These are phyloP conservation scores for Candida suzukii DNA, from an alignment of 805 yeast genomes.

Conservation along the genomic window DNA sequence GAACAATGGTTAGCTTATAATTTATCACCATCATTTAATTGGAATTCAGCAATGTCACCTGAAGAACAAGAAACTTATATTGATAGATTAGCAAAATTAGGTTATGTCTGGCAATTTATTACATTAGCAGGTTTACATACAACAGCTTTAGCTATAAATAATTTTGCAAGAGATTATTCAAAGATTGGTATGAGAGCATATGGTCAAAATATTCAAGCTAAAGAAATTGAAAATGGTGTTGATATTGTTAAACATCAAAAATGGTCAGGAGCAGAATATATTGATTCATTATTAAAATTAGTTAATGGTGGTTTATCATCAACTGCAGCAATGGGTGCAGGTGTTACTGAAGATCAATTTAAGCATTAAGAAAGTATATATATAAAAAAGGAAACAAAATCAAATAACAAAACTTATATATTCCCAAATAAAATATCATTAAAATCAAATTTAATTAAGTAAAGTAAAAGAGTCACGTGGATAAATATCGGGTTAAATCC, in stretches of 20 bases:
- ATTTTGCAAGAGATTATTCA: slow-evolving; percentile 72
- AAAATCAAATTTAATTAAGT: too few relatives aligned
- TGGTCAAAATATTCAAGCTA: slow-evolving; percentile 79
- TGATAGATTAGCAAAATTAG: slow-evolving; percentile 75
- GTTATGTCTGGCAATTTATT: slow-evolving; percentile 96
- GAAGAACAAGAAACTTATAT: slow-evolving; percentile 89
- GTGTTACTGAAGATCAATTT: slow-evolving; percentile 97
- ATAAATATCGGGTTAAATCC: too few relatives aligned
- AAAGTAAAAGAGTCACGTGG: too few relatives aligned
- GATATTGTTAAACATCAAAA: slow-evolving; percentile 97
- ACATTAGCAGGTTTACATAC: slow-evolving; percentile 96
- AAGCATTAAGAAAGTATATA: slow-evolving; percentile 33
- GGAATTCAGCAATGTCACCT: slow-evolving; percentile 89
- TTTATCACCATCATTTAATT: slow-evolving; percentile 95
- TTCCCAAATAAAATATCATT: too few relatives aligned
- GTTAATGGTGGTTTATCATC: slow-evolving; percentile 92
- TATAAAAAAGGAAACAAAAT: too few relatives aligned
- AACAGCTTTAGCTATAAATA: slow-evolving; percentile 85
- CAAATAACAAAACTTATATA: too few relatives aligned
- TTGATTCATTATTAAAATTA: slow-evolving; percentile 82
- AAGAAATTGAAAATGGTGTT: slow-evolving; percentile 81
- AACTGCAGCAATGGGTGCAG: slow-evolving; percentile 98
- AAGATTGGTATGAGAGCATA: slow-evolving; percentile 92
- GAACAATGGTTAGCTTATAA: slow-evolving; percentile 95
- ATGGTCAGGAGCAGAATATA: slow-evolving; percentile 98